Conservation (phyloP, 768 basidiomycete species). For the Leccinum fibrillosum region DNA sequence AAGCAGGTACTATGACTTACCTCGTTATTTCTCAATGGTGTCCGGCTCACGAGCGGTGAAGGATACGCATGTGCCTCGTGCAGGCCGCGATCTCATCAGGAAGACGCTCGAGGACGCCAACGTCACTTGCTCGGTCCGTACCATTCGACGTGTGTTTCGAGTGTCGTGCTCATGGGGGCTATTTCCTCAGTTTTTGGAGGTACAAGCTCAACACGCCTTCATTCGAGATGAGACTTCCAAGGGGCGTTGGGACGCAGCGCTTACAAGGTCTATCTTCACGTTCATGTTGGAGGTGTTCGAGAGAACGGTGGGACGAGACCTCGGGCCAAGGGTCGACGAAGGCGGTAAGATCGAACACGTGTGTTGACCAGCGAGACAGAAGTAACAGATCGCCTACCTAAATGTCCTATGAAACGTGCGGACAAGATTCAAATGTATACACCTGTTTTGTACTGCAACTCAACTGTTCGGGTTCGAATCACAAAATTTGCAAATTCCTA, state of each 20-base stretch:
- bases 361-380: slow-evolving; percentile 37
- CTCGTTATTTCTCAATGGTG: neutral
- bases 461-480: no score
- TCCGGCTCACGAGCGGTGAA: slow-evolving; percentile 26
- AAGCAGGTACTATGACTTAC: slow-evolving; percentile 59
- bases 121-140: slow-evolving; percentile 65
- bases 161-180: slow-evolving; percentile 5
- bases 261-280: slow-evolving; percentile 73
- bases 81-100: slow-evolving; percentile 82
- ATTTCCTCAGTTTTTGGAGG: slow-evolving; percentile 74
- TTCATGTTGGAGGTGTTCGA: slow-evolving; percentile 96
- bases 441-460: no score
- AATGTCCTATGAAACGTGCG: neutral
- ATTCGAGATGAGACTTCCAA: slow-evolving; percentile 90
- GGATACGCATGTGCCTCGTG: slow-evolving; percentile 93
- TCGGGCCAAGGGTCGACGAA: slow-evolving; percentile 60
- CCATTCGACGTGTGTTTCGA: neutral
- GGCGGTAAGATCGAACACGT: slow-evolving; percentile 69
- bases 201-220: slow-evolving; percentile 97
- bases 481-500: no score
- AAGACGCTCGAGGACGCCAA: slow-evolving; percentile 78
- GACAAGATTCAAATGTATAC: no score
- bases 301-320: slow-evolving; percentile 78
- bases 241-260: slow-evolving; percentile 93
- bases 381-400: neutral